Percentiles rank a stretch among this genome's conserved stretches.
phyloP scores from a whole-genome alignment of 2,329 filamentous ascomycete genomes.

The Colletotrichum ledebouriae region DNA sequence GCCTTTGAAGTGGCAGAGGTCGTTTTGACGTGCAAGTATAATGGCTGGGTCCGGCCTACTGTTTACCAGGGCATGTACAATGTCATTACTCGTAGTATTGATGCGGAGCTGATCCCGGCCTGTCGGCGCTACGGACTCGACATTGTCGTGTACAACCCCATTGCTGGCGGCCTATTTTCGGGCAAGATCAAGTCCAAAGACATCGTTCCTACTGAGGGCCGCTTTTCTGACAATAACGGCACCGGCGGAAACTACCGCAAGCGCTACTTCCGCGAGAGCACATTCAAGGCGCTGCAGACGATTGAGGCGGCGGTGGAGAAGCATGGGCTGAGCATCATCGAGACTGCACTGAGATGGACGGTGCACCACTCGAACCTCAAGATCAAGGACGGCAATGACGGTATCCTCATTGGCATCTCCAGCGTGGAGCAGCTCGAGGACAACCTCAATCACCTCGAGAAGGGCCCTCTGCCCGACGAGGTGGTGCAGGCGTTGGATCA shows the following conservation, averaged over 20 bases:
- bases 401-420: constrained; percentile 71
- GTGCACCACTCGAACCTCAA: constrained; percentile 76
- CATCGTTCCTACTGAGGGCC: constrained; percentile 72
- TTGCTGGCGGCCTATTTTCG: constrained; percentile 84
- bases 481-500: constrained; percentile 81
- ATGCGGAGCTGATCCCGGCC: constrained; percentile 79
- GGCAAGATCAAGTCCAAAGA: constrained; percentile 82
- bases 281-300: constrained; percentile 73
- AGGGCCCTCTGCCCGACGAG: constrained; percentile 81
- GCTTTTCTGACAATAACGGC: constrained; percentile 71
- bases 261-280: constrained; percentile 79
- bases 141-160: constrained; percentile 85
- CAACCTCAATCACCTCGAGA: constrained; percentile 71
- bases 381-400: constrained; percentile 67
- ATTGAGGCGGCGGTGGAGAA: constrained; percentile 78
- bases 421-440: constrained; percentile 68
- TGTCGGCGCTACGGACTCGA: constrained; percentile 83
- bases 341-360: constrained; percentile 80
- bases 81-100: constrained; percentile 80
- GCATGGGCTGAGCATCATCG: constrained; percentile 76
- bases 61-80: constrained; percentile 94
- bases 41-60: constrained; percentile 85
- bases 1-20: constrained; percentile 91
- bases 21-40: constrained; percentile 81
- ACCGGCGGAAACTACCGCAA: constrained; percentile 71